Percentiles rank a stretch among this genome's conserved stretches.
These are phyloP conservation scores for Gloeopeniophorella convolvens DNA, from an alignment of 768 basidiomycete genomes.

Conservation along the genomic window DNA sequence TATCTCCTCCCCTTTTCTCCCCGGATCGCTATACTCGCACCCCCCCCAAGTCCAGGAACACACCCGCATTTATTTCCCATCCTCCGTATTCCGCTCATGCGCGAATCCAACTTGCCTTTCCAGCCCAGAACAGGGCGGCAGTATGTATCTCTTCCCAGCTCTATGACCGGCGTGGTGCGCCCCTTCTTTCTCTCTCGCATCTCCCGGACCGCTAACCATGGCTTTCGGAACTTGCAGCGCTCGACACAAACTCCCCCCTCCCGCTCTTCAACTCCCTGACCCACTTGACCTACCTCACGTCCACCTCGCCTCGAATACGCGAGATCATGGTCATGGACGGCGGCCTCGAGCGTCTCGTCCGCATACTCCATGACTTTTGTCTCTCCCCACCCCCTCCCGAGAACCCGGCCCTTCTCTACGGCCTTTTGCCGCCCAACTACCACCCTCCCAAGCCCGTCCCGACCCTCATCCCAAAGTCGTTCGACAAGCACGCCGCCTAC, in stretches of 20 bases:
- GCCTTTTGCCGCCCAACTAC: conserved; percentile 60
- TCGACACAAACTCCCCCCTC: conserved; percentile 50
- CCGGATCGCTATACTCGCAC: neutral
- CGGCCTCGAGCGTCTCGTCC: conserved; percentile 90
- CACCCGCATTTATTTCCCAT: neutral
- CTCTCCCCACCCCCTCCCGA: conserved; percentile 76
- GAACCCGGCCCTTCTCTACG: conserved; percentile 69
- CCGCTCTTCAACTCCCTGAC: conserved; percentile 91
- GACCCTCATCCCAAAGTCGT: conserved; percentile 58
- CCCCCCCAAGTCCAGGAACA: neutral
- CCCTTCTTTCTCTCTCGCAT: conserved; percentile 2
- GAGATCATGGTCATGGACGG: conserved; percentile 99
- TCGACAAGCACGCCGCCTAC: conserved; percentile 81
- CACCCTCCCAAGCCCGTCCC: conserved; percentile 50
- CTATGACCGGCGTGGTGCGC: conserved; percentile 88
- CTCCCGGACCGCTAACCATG: neutral
- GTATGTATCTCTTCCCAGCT: conserved; percentile 92
- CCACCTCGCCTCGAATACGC: conserved; percentile 93
- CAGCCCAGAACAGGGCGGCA: conserved; percentile 89
- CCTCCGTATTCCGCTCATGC: conserved; percentile 42
- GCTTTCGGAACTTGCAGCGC: conserved; percentile 28
- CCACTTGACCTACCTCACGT: conserved; percentile 93
- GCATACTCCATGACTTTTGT: conserved; percentile 86
- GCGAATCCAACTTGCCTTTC: conserved; percentile 93
- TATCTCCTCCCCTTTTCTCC: neutral